phyloP scores from a whole-genome alignment of 768 basidiomycete species.

The Phylloporus rhodoxanthus region DNA sequence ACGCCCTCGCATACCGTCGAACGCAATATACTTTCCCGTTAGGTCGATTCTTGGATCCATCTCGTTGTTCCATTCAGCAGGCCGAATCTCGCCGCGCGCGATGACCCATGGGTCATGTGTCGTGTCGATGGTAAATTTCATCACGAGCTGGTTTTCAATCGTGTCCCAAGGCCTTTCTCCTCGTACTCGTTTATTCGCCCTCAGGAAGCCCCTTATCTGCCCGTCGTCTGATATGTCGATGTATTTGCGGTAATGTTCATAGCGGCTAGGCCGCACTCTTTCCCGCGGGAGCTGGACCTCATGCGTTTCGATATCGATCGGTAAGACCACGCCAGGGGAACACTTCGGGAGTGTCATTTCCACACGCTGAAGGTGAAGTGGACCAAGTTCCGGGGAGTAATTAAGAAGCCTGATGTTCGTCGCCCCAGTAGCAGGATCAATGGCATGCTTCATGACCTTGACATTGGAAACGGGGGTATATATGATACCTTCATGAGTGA shows the following conservation, averaged over 20 bases:
- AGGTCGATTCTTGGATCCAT: no score
- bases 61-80: not conserved
- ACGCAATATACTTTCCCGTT: not conserved
- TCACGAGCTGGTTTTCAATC: not conserved
- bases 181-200: no score
- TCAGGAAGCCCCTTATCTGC: not conserved
- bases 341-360: not conserved
- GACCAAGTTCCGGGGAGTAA: fast-evolving
- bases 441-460: not conserved
- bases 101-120: not conserved
- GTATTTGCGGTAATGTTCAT: not conserved
- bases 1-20: constrained; percentile 2
- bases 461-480: fast-evolving
- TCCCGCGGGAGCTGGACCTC: not conserved
- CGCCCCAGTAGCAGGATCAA: not conserved
- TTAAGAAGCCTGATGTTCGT: not conserved
- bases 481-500: not conserved
- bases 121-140: constrained; percentile 5
- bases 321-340: not conserved
- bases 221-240: not conserved
- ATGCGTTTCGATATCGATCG: not conserved
- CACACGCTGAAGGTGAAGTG: not conserved
- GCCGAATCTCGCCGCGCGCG: not conserved
- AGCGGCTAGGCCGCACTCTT: no score
- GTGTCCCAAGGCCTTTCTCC: no score